Evolutionary conservation across 495 filamentous ascomycete species (phyloP).

Genomic region (Xylaria grammica): DNA sequence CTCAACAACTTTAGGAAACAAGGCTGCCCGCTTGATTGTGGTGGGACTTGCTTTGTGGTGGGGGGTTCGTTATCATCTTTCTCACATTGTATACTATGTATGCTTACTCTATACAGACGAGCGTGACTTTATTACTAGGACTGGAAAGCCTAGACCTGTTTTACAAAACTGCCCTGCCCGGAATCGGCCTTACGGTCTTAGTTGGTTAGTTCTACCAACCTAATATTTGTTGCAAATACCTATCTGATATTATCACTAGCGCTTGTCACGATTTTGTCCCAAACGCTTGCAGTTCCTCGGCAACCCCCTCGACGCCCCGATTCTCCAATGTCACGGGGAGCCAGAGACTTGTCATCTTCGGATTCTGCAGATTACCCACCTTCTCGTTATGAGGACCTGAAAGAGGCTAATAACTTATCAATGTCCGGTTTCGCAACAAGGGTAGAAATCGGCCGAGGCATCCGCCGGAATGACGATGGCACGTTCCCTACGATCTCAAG

Average conservation of each 20-base stretch:
- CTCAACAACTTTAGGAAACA: conserved; percentile 32
- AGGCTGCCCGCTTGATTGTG: conserved; percentile 45
- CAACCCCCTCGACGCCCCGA: conserved; percentile 32
- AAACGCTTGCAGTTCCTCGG: conserved; percentile 33
- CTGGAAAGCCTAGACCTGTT: conserved; percentile 46
- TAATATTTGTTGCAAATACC: neutral
- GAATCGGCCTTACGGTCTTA: conserved; percentile 53
- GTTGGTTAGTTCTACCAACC: conserved; percentile 46
- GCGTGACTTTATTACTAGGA: conserved; percentile 54
- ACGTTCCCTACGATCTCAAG: conserved; percentile 31
- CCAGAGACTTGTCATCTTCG: conserved; percentile 48
- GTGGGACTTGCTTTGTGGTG: conserved; percentile 55
- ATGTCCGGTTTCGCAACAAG: conserved; percentile 45
- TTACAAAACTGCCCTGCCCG: conserved; percentile 54
- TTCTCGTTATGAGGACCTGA: conserved; percentile 52
- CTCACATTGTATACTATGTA: neutral
- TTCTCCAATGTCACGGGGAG: conserved; percentile 32
- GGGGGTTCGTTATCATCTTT: conserved; percentile 40
- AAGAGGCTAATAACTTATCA: conserved; percentile 43
- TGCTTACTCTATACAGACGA: conserved; percentile 46
- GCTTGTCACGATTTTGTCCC: conserved; percentile 42
- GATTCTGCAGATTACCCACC: conserved; percentile 49
- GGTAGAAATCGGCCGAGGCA: conserved; percentile 16
- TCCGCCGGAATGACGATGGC: conserved; percentile 28
- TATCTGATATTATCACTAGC: conserved; percentile 33